A percentile compares a stretch with the other conserved stretches of the same genome.
Conservation (phyloP, 2,329 filamentous ascomycete genomes). For the Ceratocystis albifundus region DNA sequence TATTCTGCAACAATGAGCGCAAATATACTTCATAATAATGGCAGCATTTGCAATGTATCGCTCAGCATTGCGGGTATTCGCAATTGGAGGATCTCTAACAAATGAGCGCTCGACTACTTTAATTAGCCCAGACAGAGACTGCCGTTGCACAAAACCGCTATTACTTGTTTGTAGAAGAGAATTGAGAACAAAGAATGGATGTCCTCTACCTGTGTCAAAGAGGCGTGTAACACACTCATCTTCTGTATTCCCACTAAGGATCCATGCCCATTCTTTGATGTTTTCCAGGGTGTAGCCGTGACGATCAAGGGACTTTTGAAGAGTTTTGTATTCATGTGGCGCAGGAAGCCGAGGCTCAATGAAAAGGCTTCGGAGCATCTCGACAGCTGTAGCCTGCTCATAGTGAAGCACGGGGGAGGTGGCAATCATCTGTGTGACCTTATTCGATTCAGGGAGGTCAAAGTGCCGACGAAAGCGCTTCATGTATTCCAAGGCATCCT, state of each 20-base stretch:
- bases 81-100: conserved; percentile 6
- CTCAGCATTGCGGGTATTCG: neutral
- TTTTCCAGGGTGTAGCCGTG: conserved; percentile 9
- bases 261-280: conserved; percentile 17
- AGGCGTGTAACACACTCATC: conserved; percentile 18
- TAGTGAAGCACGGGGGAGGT: neutral
- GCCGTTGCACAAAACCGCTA: conserved; percentile 14
- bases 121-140: conserved; percentile 15
- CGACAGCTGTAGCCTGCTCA: conserved; percentile 16
- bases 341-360: neutral
- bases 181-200: conserved; percentile 18
- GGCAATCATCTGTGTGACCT: conserved; percentile 11
- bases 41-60: conserved; percentile 11
- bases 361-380: conserved; percentile 11
- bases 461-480: conserved; percentile 13
- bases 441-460: neutral
- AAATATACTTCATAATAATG: conserved; percentile 16
- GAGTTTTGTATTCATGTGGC: neutral
- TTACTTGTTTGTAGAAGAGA: conserved; percentile 15
- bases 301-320: conserved; percentile 3
- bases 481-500: conserved; percentile 20
- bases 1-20: conserved; percentile 24
- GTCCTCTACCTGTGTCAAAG: neutral
- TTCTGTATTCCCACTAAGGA: conserved; percentile 17
- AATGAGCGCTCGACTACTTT: conserved; percentile 9